Conservation (phyloP, 2,329 filamentous ascomycete genomes). For the Scleromitrula shiraiana region DNA sequence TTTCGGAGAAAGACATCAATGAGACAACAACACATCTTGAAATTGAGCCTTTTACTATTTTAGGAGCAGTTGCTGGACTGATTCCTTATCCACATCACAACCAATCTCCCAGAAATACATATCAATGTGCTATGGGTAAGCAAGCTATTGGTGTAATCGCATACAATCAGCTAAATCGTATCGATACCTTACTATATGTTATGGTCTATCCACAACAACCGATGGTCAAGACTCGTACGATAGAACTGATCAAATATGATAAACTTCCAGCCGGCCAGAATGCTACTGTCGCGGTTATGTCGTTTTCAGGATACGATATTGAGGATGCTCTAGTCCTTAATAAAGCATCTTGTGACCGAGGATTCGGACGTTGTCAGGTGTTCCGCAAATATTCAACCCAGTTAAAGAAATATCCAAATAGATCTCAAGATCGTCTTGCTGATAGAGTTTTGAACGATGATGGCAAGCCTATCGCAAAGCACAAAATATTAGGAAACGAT, state of each 20-base stretch:
- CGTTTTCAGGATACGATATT: conserved; percentile 98
- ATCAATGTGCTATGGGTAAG: conserved; percentile 99
- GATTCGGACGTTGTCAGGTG: conserved; percentile 96
- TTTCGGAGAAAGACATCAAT: conserved; percentile 79
- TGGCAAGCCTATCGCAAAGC: conserved; percentile 58
- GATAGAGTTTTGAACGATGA: conserved; percentile 45
- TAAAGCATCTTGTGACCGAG: conserved; percentile 89
- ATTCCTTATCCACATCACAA: conserved; percentile 99
- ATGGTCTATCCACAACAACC: conserved; percentile 97
- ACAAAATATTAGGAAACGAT: conserved; percentile 70
- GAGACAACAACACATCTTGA: conserved; percentile 86
- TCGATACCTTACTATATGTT: conserved; percentile 91
- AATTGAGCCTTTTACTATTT: conserved; percentile 94
- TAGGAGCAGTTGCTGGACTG: conserved; percentile 89
- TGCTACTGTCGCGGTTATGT: conserved; percentile 97
- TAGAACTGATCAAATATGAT: conserved; percentile 94
- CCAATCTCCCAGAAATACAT: conserved; percentile 96
- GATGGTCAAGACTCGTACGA: conserved; percentile 95
- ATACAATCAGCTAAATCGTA: conserved; percentile 94
- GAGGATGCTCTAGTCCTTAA: conserved; percentile 96
- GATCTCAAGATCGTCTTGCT: conserved; percentile 59
- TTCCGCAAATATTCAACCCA: conserved; percentile 88
- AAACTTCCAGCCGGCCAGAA: conserved; percentile 96
- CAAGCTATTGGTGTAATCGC: conserved; percentile 98
- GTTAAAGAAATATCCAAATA: conserved; percentile 83